These are phyloP conservation scores for Metarhizium guizhouense DNA, from an alignment of 2,329 filamentous ascomycete genomes.

Conservation along the genomic window DNA sequence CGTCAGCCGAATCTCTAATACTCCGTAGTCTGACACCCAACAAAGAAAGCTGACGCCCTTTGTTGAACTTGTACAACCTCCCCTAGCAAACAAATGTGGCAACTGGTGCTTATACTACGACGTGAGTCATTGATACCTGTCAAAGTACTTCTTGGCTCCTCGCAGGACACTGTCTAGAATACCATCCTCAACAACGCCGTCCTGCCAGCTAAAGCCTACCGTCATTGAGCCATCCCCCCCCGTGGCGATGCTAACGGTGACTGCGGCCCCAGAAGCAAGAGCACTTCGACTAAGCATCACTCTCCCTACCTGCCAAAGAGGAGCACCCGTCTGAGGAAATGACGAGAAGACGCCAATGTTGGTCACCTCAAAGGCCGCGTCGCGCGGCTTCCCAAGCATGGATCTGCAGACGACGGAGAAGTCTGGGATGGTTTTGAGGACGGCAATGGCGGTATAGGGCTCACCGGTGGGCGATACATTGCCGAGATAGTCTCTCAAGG, in stretches of 20 bases:
- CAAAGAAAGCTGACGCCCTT: no score
- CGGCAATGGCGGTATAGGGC: conserved; percentile 14
- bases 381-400: conserved; percentile 28
- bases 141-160: neutral
- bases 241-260: conserved; percentile 30
- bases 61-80: no score
- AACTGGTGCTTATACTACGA: no score
- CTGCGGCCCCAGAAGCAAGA: conserved; percentile 25
- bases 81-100: no score
- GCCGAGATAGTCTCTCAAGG: conserved; percentile 1
- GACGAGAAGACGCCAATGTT: conserved; percentile 31
- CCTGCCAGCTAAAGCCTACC: conserved; percentile 30
- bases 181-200: conserved; percentile 15
- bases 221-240: conserved; percentile 33
- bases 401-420: conserved; percentile 26
- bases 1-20: no score
- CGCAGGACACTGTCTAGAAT: neutral
- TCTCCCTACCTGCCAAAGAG: conserved; percentile 21
- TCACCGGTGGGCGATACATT: conserved; percentile 11
- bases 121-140: neutral
- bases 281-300: conserved; percentile 36
- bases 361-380: conserved; percentile 32
- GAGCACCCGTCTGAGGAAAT: conserved; percentile 7
- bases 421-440: conserved; percentile 31
- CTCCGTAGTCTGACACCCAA: no score